phyloP scores from a whole-genome alignment of 352 stramenopile genomes.

The Thalassiosira sp. region DNA sequence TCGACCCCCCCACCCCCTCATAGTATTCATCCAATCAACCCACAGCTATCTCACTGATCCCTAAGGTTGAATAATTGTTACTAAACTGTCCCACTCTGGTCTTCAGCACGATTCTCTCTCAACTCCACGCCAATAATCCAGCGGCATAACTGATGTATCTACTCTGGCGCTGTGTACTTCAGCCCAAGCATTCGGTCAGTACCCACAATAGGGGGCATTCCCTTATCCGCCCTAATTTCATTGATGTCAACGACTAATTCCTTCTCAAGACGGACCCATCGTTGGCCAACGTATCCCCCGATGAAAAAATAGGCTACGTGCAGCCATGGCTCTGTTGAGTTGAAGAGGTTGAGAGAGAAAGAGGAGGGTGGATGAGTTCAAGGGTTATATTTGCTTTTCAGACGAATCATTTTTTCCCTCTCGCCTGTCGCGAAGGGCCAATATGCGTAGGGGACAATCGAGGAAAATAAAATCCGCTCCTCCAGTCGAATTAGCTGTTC shows the following conservation, averaged over 20 bases:
- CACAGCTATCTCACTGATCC: too few relatives aligned
- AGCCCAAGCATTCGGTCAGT: conserved; percentile 63
- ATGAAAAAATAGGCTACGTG: conserved; percentile 69
- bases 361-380: not conserved
- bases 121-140: too few relatives aligned
- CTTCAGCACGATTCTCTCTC: too few relatives aligned
- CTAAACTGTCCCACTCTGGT: too few relatives aligned
- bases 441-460: too few relatives aligned
- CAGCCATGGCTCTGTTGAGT: conserved; percentile 68
- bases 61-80: too few relatives aligned
- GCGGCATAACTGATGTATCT: not conserved
- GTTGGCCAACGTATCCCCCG: conserved; percentile 62
- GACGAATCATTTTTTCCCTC: too few relatives aligned
- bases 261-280: conserved; percentile 67
- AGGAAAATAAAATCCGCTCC: too few relatives aligned
- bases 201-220: conserved; percentile 71
- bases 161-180: conserved; percentile 33
- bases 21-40: not conserved
- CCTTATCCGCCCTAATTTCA: conserved; percentile 69
- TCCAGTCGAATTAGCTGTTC: too few relatives aligned
- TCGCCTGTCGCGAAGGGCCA: too few relatives aligned
- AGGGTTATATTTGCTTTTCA: too few relatives aligned
- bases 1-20: not conserved
- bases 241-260: conserved; percentile 75
- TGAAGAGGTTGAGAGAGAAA: conserved; percentile 6